Conservation (phyloP, 768 basidiomycete genomes). For the Pleurotus tuoliensis region DNA sequence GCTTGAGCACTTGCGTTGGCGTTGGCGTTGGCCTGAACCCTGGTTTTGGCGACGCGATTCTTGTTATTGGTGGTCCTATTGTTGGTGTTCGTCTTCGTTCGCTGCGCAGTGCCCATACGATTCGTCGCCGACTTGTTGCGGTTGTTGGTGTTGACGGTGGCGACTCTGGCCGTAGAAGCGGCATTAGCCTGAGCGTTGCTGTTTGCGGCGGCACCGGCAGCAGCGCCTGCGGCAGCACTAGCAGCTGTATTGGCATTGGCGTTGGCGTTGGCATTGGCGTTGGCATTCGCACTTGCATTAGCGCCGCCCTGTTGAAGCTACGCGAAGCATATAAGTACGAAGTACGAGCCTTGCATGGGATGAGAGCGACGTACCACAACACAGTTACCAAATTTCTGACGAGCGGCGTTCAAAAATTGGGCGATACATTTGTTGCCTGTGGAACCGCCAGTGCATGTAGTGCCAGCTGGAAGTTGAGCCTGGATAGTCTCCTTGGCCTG, state of each 20-base stretch:
- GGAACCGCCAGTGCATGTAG: slow-evolving; percentile 46
- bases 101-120: not conserved
- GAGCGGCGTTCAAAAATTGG: slow-evolving; percentile 37
- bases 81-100: not conserved
- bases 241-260: not conserved
- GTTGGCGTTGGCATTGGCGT: not conserved
- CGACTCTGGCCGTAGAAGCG: not conserved
- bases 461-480: slow-evolving; percentile 44
- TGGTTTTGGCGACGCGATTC: not conserved
- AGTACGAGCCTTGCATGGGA: not conserved
- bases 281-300: not conserved
- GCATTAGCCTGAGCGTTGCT: not conserved
- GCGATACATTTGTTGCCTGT: slow-evolving; percentile 44
- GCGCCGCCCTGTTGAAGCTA: slow-evolving; percentile 5
- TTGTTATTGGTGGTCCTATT: not conserved
- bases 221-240: not conserved
- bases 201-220: not conserved
- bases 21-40: not conserved
- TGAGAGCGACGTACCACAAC: slow-evolving; percentile 30
- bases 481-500: slow-evolving; percentile 34
- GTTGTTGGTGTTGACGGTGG: not conserved
- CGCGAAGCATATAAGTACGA: not conserved
- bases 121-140: not conserved
- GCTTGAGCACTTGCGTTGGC: not conserved
- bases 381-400: slow-evolving; percentile 53